Evolutionary conservation across 805 yeast species (phyloP).

Genomic region (Candida silvicultrix): DNA sequence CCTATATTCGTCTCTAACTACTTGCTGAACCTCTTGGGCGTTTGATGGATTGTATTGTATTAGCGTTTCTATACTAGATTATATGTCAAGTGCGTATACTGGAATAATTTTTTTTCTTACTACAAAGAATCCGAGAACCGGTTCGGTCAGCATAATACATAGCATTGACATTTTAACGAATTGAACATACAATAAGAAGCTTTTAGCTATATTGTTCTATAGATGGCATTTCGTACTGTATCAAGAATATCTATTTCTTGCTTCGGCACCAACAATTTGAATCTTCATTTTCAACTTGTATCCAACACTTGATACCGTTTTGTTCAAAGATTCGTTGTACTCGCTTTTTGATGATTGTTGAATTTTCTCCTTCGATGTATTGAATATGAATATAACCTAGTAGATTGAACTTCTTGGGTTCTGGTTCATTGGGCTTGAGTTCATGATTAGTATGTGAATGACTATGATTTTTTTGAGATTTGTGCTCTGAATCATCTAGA

Average conservation of each 20-base stretch:
- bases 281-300: conserved; percentile 63
- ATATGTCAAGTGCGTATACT: not conserved
- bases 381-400: conserved; percentile 85
- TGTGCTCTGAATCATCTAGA: conserved; percentile 29
- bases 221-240: no score
- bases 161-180: no score
- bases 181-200: no score
- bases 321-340: conserved; percentile 48
- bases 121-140: not conserved
- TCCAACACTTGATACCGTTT: conserved; percentile 46
- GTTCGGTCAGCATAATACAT: not conserved
- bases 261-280: conserved; percentile 64
- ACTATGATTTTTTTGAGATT: no score
- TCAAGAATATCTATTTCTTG: not conserved
- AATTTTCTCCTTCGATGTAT: conserved; percentile 56
- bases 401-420: conserved; percentile 25
- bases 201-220: no score
- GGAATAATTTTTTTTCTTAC: not conserved
- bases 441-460: no score
- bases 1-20: not conserved
- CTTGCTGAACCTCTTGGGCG: no score
- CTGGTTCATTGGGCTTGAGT: no score
- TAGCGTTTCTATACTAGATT: not conserved
- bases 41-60: no score
- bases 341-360: conserved; percentile 50